Percentiles rank a stretch among this genome's conserved stretches.
Conservation (phyloP, 2,329 filamentous ascomycete genomes). For the Fusarium hainanense region DNA sequence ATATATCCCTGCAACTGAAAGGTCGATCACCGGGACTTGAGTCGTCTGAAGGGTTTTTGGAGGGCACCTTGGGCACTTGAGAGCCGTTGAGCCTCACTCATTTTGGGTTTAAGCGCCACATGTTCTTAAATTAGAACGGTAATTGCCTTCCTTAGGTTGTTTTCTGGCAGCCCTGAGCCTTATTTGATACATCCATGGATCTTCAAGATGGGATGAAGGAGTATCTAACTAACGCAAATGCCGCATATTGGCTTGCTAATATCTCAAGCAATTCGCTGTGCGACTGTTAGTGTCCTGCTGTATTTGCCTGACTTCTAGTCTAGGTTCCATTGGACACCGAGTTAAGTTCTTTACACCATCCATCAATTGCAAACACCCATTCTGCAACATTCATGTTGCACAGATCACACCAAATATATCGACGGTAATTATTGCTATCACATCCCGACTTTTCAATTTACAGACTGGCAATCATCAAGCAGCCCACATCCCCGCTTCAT, state of each 20-base stretch:
- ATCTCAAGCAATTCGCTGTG: neutral
- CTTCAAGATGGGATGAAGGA: neutral
- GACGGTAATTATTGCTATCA: neutral
- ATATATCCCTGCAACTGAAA: conserved; percentile 26
- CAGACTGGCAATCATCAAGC: neutral
- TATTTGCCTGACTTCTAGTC: neutral
- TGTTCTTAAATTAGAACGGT: conserved; percentile 41
- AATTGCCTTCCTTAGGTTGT: neutral
- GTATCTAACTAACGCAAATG: neutral
- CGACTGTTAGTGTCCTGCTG: neutral
- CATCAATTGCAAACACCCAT: neutral
- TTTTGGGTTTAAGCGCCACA: conserved; percentile 18
- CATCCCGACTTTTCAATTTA: neutral
- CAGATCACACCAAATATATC: neutral
- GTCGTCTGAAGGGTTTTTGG: conserved; percentile 13
- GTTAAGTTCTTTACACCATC: neutral
- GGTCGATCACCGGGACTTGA: conserved; percentile 28
- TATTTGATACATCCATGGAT: neutral
- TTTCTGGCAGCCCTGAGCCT: conserved; percentile 19
- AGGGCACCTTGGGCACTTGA: conserved; percentile 1
- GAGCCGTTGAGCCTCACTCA: conserved; percentile 31
- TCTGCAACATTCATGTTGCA: conserved; percentile 9
- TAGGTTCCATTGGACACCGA: neutral
- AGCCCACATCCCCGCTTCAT: neutral
- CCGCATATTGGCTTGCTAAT: neutral